A percentile compares a stretch with the other conserved stretches of the same genome.
phyloP scores from a whole-genome alignment of 169 alveolate genomes.

The Cryptosporidium canis region DNA sequence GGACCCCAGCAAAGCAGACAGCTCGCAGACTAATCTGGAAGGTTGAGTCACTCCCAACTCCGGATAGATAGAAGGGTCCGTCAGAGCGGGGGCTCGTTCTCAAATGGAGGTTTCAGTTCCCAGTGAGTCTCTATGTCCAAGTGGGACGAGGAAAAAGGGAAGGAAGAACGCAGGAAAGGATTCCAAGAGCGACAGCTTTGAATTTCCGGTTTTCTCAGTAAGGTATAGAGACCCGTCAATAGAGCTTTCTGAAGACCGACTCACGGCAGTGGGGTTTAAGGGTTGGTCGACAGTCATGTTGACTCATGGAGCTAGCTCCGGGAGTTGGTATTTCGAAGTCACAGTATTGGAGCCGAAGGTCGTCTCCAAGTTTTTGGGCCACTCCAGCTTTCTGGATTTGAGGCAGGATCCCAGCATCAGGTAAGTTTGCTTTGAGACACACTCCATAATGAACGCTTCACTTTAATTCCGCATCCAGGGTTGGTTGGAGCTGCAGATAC shows the following conservation, averaged over 20 bases:
- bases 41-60: too few relatives aligned
- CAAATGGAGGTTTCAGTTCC: neutral
- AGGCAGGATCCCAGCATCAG: conserved; percentile 32
- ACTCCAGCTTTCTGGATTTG: conserved; percentile 15
- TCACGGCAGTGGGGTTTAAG: conserved; percentile 42
- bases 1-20: too few relatives aligned
- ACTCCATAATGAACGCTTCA: too few relatives aligned
- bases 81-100: neutral
- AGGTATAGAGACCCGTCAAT: conserved; percentile 38
- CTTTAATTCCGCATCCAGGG: conserved; percentile 3
- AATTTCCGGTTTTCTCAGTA: conserved; percentile 48
- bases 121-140: neutral
- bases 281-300: conserved; percentile 61
- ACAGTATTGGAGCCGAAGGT: conserved; percentile 7
- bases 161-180: conserved; percentile 9
- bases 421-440: neutral
- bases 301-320: conserved; percentile 47
- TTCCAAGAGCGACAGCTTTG: neutral
- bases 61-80: too few relatives aligned
- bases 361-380: conserved; percentile 5
- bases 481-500: conserved; percentile 70
- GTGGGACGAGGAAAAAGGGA: neutral
- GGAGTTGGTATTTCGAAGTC: conserved; percentile 66
- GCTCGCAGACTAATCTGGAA: too few relatives aligned
- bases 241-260: conserved; percentile 61